phyloP scores from a whole-genome alignment of 2,329 filamentous ascomycete genomes.

The Penicillium aurantiogriseum region DNA sequence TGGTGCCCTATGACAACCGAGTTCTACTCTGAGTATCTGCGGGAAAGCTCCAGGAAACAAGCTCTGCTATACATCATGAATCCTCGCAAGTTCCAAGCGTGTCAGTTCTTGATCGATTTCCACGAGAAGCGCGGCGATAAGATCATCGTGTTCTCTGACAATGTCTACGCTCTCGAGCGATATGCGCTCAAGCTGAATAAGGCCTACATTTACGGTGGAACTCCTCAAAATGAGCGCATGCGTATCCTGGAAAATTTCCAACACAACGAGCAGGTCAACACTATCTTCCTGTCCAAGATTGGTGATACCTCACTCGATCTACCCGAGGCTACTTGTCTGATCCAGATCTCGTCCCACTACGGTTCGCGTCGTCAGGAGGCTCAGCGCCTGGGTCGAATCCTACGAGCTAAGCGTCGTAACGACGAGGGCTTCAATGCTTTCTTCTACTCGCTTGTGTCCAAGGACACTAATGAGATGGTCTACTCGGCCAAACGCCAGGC shows the following conservation, averaged over 20 bases:
- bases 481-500: slow-evolving; percentile 96
- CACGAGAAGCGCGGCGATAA: slow-evolving; percentile 94
- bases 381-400: slow-evolving; percentile 85
- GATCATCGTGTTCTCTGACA: slow-evolving; percentile 97
- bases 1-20: slow-evolving; percentile 99
- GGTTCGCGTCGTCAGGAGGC: slow-evolving; percentile 96
- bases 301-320: slow-evolving; percentile 97
- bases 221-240: slow-evolving; percentile 79
- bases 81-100: slow-evolving; percentile 92
- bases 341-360: slow-evolving; percentile 97
- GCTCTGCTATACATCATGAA: slow-evolving; percentile 92
- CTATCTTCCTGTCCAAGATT: slow-evolving; percentile 94
- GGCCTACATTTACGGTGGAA: slow-evolving; percentile 88
- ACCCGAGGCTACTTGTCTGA: slow-evolving; percentile 92
- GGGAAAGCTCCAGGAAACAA: slow-evolving; percentile 64
- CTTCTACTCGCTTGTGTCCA: slow-evolving; percentile 96
- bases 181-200: slow-evolving; percentile 84
- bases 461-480: slow-evolving; percentile 97
- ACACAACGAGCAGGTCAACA: slow-evolving; percentile 84
- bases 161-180: slow-evolving; percentile 84
- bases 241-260: slow-evolving; percentile 92
- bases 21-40: slow-evolving; percentile 92
- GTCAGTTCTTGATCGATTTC: slow-evolving; percentile 97
- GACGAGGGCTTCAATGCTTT: slow-evolving; percentile 99
- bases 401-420: slow-evolving; percentile 90